Base-by-base conservation (phyloP, 2,329 filamentous ascomycete genomes). In the Curvularia sp. region DNA sequence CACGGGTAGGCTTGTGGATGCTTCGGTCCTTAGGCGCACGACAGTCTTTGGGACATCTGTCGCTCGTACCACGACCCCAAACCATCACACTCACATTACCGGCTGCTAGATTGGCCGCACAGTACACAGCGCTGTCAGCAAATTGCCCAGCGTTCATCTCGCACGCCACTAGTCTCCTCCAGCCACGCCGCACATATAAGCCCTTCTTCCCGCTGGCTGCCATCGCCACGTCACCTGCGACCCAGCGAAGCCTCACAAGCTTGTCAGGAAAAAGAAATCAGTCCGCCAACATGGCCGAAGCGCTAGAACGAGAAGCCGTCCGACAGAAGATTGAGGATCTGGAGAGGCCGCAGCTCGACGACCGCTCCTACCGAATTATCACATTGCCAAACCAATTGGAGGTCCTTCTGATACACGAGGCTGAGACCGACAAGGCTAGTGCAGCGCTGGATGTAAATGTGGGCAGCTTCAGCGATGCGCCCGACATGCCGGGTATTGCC, bases 371-470 rank as follows among this genome's bases (percentile, higher is more conserved):
- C 76, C 86, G 94, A 57, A 92, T 99, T 63, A 89, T 98, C 68
- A 86, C 87, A 52, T 83, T 99, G 52, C 81, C 86, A 46, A 99
- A 99, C 78, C 84, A 93, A 76, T 86, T 99, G 15, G 94, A 99
- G 81, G 94, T 88, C 7, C 83, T 99, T 18, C 81, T 99, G 49
- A 95, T 98, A 55, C 94, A 98, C 75, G 95, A 99, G 79, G 86
- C 91, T 1, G 89, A 96, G 62, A 97, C 95, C 7, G 95, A 99
- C 82, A 98, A 98, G 84, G 93, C 95, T 64, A 96, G 93, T 71
- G 95, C 94, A 9, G 91, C 94, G 49, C 87, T 98, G 73, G 95
- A 98, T 75, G 93, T 98, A 74, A 93, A 96, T 77, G 94, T 97
- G 34, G 95, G 95, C 61, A 96, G 92, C 78, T 97, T 97, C 80